Evolutionary conservation across 202 grass and related monocot genomes (phyloP).

Genomic region (Digitaria exilis): DNA sequence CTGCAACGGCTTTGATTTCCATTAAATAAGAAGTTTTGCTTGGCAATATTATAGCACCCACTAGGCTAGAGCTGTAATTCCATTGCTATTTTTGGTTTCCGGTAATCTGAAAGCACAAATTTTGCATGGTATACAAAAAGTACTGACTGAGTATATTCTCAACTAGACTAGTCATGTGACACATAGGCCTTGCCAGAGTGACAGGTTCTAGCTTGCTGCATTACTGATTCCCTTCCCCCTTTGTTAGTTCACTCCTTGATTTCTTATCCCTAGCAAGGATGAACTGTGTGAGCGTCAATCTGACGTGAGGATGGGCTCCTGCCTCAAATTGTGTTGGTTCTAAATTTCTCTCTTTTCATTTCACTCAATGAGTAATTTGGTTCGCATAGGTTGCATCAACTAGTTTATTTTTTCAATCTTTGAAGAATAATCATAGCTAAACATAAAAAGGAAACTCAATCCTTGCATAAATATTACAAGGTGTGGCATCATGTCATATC

Average conservation of each 20-base stretch:
- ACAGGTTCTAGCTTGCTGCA: not conserved
- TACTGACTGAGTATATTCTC: too few relatives aligned
- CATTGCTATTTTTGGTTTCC: not conserved
- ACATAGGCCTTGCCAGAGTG: not conserved
- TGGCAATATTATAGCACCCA: not conserved
- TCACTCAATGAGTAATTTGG: not conserved
- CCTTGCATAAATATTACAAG: not conserved
- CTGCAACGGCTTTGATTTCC: not conserved
- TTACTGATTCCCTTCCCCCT: not conserved
- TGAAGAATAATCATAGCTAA: not conserved
- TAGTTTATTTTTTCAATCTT: not conserved
- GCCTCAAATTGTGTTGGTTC: not conserved
- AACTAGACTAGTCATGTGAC: too few relatives aligned
- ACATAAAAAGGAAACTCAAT: not conserved
- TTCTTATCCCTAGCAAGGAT: not conserved
- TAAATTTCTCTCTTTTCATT: not conserved
- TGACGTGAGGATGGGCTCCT: not conserved
- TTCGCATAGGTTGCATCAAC: not conserved
- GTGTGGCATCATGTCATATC: not conserved
- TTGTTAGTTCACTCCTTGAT: not conserved
- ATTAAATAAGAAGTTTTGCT: slow-evolving; percentile 8
- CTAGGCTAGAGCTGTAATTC: not conserved
- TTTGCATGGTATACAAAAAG: not conserved
- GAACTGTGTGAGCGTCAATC: not conserved
- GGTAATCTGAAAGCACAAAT: not conserved